These are phyloP conservation scores for Pleoardoris graminearum DNA, from an alignment of 2,329 filamentous ascomycete genomes.

Conservation along the genomic window DNA sequence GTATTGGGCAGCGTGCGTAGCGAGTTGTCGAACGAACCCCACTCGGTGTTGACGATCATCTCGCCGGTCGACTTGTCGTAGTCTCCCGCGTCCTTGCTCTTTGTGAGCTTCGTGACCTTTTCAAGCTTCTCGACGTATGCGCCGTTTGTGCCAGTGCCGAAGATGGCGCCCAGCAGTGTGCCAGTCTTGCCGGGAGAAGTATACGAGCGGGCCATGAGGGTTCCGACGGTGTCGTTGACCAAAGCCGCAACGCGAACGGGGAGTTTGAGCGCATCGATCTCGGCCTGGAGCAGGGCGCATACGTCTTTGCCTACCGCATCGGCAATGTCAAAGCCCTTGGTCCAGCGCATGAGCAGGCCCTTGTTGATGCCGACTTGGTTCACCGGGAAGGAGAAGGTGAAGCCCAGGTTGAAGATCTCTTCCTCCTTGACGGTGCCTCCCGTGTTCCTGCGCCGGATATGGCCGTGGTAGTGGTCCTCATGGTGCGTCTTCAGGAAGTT, in stretches of 20 bases:
- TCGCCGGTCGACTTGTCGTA: conserved; percentile 82
- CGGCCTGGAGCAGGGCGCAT: conserved; percentile 82
- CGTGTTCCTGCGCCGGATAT: conserved; percentile 64
- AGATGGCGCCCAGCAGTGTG: conserved; percentile 92
- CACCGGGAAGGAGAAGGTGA: conserved; percentile 98
- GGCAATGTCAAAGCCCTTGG: conserved; percentile 97
- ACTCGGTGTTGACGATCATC: conserved; percentile 98
- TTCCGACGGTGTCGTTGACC: conserved; percentile 97
- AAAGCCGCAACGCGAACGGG: conserved; percentile 94
- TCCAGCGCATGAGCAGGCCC: conserved; percentile 93
- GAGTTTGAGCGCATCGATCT: conserved; percentile 83
- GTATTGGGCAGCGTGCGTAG: conserved; percentile 87
- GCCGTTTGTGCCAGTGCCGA: conserved; percentile 95
- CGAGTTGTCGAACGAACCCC: conserved; percentile 97
- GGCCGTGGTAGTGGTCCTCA: conserved; percentile 80
- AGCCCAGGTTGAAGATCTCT: conserved; percentile 89
- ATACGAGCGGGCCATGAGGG: conserved; percentile 96
- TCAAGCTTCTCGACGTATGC: conserved; percentile 92
- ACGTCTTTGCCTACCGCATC: conserved; percentile 95
- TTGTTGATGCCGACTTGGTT: conserved; percentile 94
- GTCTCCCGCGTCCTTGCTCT: conserved; percentile 52
- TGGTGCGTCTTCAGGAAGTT: conserved; percentile 85
- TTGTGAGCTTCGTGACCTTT: conserved; percentile 76
- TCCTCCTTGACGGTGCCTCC: conserved; percentile 66
- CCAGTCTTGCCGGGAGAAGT: conserved; percentile 84